Evolutionary conservation across 2,329 filamentous ascomycete species (phyloP).

Genomic region (Neonectria punicea): DNA sequence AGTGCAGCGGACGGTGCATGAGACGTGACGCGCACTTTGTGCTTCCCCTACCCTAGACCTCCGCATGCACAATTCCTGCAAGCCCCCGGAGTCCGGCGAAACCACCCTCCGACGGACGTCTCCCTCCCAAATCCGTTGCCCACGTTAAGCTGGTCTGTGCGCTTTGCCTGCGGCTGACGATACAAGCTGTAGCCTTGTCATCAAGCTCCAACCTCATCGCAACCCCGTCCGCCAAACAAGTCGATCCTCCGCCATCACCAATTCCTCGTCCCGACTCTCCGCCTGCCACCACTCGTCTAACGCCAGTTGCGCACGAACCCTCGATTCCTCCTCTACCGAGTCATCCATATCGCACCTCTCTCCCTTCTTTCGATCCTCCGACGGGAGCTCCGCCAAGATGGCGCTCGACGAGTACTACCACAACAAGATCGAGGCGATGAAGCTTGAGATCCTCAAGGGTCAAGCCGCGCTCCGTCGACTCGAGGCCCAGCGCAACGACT

Average conservation of each 20-base stretch:
- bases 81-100: slow-evolving; percentile 32
- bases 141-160: slow-evolving; percentile 38
- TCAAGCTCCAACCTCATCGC: slow-evolving; percentile 47
- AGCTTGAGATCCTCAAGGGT: slow-evolving; percentile 99
- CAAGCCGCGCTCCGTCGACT: slow-evolving; percentile 94
- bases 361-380: slow-evolving; percentile 10
- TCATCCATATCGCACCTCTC: background rate
- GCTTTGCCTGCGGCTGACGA: slow-evolving; percentile 44
- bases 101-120: slow-evolving; percentile 31
- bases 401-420: slow-evolving; percentile 99
- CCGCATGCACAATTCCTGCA: background rate
- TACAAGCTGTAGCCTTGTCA: slow-evolving; percentile 50
- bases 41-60: slow-evolving; percentile 32
- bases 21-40: slow-evolving; percentile 2
- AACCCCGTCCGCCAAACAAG: slow-evolving; percentile 28
- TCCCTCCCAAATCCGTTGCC: slow-evolving; percentile 18
- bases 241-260: slow-evolving; percentile 29
- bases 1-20: background rate
- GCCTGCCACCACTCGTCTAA: background rate
- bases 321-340: slow-evolving; percentile 25
- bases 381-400: slow-evolving; percentile 70
- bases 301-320: slow-evolving; percentile 16
- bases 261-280: slow-evolving; percentile 18
- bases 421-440: slow-evolving; percentile 99
- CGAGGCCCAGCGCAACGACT: slow-evolving; percentile 98